Conservation (phyloP, 345 rosid species). For the Pugionium cornutum region DNA sequence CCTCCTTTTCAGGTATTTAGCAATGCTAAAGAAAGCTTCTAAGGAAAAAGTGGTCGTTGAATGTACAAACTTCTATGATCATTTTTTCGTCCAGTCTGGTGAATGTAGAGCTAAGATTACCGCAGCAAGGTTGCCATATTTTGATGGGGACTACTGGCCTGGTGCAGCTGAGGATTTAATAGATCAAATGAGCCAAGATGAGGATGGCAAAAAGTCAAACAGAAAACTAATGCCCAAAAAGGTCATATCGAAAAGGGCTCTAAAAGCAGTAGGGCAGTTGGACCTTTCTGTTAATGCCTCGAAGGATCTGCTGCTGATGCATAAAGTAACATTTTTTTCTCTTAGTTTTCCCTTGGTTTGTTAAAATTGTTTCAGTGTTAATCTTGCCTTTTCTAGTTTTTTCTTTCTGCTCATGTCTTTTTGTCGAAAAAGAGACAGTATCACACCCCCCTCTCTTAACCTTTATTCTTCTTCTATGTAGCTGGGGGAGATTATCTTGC, state of each 20-base stretch:
- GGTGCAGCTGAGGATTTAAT: conserved; percentile 98
- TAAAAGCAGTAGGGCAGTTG: conserved; percentile 91
- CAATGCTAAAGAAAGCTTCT: conserved; percentile 85
- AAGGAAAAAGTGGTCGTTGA: conserved; percentile 87
- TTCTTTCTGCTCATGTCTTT: neutral
- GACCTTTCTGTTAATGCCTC: conserved; percentile 95
- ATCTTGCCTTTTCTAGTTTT: conserved; percentile 6
- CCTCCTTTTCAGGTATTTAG: conserved; percentile 64
- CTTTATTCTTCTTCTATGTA: conserved; percentile 42
- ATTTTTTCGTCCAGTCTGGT: conserved; percentile 80
- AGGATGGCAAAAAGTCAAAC: conserved; percentile 86
- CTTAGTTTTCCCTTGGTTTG: neutral
- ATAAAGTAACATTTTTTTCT: conserved; percentile 58
- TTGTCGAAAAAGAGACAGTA: conserved; percentile 14
- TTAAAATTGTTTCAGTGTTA: conserved; percentile 12
- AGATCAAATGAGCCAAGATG: conserved; percentile 89
- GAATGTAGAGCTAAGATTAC: conserved; percentile 92
- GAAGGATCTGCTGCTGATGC: conserved; percentile 95
- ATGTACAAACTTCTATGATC: conserved; percentile 86
- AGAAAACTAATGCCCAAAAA: conserved; percentile 80
- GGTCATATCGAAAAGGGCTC: conserved; percentile 88
- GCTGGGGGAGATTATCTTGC: conserved; percentile 91
- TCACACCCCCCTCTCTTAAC: neutral
- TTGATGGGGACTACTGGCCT: conserved; percentile 99
- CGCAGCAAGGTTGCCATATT: conserved; percentile 95